Base-by-base conservation (phyloP, 2,329 filamentous ascomycete genomes). In the Colletotrichum endophyticum region DNA sequence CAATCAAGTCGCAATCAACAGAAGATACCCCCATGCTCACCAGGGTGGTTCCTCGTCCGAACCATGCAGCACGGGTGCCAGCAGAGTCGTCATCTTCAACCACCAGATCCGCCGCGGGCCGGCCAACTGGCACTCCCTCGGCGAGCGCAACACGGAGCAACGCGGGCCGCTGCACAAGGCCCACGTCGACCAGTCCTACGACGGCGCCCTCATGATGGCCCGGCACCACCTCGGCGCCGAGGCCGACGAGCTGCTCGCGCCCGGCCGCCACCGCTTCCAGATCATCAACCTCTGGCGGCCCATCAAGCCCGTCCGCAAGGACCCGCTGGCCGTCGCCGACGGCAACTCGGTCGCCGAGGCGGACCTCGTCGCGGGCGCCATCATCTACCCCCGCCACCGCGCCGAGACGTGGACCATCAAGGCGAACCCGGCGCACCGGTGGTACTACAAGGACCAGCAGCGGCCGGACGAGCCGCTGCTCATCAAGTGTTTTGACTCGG, bases 401-500 rank as follows among this genome's bases (percentile, higher is more conserved):
- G 75, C 80, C 36, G 83, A 85, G 79, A 85, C 85, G 8, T 87
- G 85, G 84, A 84, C 84, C 6, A 83, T 87, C 44, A 79, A 80
- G 72, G 83, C 83, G 36, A 75, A 75, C 59, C 72, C 75, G 27
- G 67, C 66, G 36, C 88, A 91, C 66, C 85, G 84, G 78, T 92
- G 90, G 90, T 89, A 88, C 80, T 92, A 89, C 81, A 86, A 89
- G 77, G 85, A 86, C 78, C 85, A 83, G 8, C 88, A 91, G 82
- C 86, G 84, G 2, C 89, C 90, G 2, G 84, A 88, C 12, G 87
- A 93, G 83, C 89, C 90, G 15, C 85, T 91, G n/a, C 80, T 93
- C 53, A 91, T 93, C 83, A 93, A 93, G 82, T 92, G 90, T 78
- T 92, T 89, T 80, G 91, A 93, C 82, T 94, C 76, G 34, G 88